Base-by-base conservation (phyloP, 2,329 filamentous ascomycete species). In the Alternaria viburni region DNA sequence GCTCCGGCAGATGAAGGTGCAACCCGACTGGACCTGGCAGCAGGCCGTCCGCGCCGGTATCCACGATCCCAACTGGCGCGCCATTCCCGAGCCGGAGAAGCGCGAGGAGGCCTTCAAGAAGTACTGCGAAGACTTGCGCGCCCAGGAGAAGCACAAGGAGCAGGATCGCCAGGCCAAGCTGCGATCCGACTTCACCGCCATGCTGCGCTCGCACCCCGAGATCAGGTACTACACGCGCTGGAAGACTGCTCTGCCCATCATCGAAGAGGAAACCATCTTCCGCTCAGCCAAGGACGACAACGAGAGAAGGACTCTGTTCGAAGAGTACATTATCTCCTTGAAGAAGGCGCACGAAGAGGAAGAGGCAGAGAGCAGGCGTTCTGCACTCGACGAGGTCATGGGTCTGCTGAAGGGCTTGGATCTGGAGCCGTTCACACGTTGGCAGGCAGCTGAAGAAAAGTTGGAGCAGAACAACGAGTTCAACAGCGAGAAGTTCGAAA, bases 161-260 rank as follows among this genome's bases (percentile, higher is more conserved):
- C 95, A 97, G 81, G 95, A 98, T 82, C 91, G 96, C 77, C 86
- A 97, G 80, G 87, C 92, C 73, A 98, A 97, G 84, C 86, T 98
- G 76, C 92, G 93, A 74, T 87, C 92, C 80, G 96, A 98, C 84
- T 99, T 99, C 81, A 91, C 91, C 71, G 94, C 90, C 59, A 99
- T 99, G 96, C 87, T 99, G 70, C 93, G 91, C 81, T 94, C 93
- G 69, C 95, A 99, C 80, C 93, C 94, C 65, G 96, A 99, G 81
- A 98, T 99, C 81, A 96, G 94, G 80, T 89, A 97, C 79, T 97
- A 96, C 80, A 97, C 95, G 45, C 91, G 93, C 65, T 99, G 96
- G 96, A 97, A 93, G 86, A 97, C 93, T 15, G 96, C 95, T 57
- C 90, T 93, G 54, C 93, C 93, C 10, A 96, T 97, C 68, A 93